phyloP scores from a whole-genome alignment of 2,329 filamentous ascomycete genomes.

The Botryotinia convoluta region DNA sequence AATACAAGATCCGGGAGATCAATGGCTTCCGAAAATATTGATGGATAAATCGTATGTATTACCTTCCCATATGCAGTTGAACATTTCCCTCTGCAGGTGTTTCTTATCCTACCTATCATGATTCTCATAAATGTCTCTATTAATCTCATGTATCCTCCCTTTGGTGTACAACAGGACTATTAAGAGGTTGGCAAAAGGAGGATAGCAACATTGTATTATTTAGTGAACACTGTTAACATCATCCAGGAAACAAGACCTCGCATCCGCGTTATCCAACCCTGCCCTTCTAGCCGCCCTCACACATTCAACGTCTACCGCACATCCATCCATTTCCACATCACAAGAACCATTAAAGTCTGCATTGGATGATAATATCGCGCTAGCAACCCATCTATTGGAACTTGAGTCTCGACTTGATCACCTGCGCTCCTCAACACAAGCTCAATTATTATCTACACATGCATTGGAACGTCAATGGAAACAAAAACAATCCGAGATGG shows the following conservation, averaged over 20 bases:
- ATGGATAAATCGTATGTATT: slow-evolving; percentile 76
- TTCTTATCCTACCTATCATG: slow-evolving; percentile 12
- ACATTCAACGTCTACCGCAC: slow-evolving; percentile 61
- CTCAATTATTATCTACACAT: slow-evolving; percentile 77
- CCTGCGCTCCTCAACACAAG: slow-evolving; percentile 70
- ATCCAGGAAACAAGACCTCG: slow-evolving; percentile 72
- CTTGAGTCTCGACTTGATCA: slow-evolving; percentile 57
- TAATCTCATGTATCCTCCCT: background rate
- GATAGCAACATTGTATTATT: background rate
- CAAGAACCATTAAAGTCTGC: slow-evolving; percentile 62
- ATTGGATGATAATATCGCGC: slow-evolving; percentile 67
- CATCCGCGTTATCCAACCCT: slow-evolving; percentile 62
- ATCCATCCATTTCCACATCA: slow-evolving; percentile 68
- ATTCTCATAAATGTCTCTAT: background rate
- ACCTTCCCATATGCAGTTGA: background rate
- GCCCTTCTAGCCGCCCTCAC: slow-evolving; percentile 72
- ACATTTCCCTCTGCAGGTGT: background rate
- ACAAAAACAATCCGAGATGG: slow-evolving; percentile 84
- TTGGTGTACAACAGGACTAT: background rate
- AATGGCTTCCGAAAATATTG: slow-evolving; percentile 75
- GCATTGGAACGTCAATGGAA: slow-evolving; percentile 91
- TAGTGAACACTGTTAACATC: slow-evolving; percentile 26
- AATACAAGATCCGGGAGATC: slow-evolving; percentile 59
- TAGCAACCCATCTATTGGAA: slow-evolving; percentile 61
- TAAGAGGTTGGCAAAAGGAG: background rate